phyloP scores from a whole-genome alignment of 352 stramenopile species.

The Phytophthora quininea region DNA sequence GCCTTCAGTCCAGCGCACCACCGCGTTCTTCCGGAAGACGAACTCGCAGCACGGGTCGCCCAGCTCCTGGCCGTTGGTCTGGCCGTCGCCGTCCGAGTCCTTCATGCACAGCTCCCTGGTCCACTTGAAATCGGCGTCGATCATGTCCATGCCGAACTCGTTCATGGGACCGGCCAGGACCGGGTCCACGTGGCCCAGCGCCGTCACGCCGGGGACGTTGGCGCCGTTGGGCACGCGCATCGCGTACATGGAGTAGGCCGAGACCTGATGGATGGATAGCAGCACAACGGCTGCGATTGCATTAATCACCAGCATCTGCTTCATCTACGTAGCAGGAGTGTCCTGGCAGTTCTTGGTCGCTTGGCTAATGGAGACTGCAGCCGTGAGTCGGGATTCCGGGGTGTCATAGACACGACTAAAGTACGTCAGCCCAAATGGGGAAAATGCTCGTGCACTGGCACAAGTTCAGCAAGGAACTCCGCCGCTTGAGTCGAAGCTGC shows the following conservation, averaged over 20 bases:
- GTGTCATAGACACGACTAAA: too few species aligned
- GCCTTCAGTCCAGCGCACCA: conserved; percentile 34
- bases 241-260: conserved; percentile 2
- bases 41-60: conserved; percentile 64
- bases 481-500: too few species aligned
- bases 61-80: conserved; percentile 35
- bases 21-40: conserved; percentile 28
- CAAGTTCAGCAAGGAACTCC: too few species aligned
- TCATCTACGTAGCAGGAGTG: too few species aligned
- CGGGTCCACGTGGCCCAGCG: conserved; percentile 19
- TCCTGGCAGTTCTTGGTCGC: too few species aligned
- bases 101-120: conserved; percentile 54
- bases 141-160: conserved; percentile 22
- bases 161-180: conserved; percentile 15
- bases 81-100: conserved; percentile 33
- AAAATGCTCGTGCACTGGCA: too few species aligned
- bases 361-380: too few species aligned
- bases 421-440: too few species aligned
- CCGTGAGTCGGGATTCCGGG: too few species aligned
- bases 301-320: background rate
- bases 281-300: background rate
- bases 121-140: conserved; percentile 25
- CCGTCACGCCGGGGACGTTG: conserved; percentile 18
- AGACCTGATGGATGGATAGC: background rate
- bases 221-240: conserved; percentile 22